Conservation (phyloP, 1,284 basidiomycete species). For the Ustilago vetiveriae region DNA sequence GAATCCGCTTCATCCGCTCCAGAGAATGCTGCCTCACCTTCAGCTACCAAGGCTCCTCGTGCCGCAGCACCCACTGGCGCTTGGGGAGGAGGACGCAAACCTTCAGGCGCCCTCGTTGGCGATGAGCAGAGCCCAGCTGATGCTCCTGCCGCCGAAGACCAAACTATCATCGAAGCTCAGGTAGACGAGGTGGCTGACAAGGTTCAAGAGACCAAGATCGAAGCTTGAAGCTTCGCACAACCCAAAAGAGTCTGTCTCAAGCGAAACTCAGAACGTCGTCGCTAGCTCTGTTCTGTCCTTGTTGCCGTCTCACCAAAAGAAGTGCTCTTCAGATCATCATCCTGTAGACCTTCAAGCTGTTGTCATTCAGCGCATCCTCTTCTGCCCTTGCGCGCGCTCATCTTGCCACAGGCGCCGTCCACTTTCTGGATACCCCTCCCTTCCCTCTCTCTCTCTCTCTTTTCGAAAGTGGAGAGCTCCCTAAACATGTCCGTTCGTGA, state of each 20-base stretch:
- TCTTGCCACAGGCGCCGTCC: background rate
- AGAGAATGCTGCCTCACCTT: slow-evolving; percentile 14
- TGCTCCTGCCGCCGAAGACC: slow-evolving; percentile 3
- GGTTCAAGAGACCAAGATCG: slow-evolving; percentile 39
- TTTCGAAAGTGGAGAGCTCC: slow-evolving; percentile 10
- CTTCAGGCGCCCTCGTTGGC: slow-evolving; percentile 51
- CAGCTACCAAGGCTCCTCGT: slow-evolving; percentile 29
- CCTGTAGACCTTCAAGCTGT: slow-evolving; percentile 21
- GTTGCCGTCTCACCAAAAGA: slow-evolving; percentile 20
- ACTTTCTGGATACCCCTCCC: slow-evolving; percentile 35
- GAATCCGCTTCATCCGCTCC: slow-evolving; percentile 15
- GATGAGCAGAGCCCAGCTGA: slow-evolving; percentile 18
- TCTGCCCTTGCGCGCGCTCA: slow-evolving; percentile 2
- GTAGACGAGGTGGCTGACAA: slow-evolving; percentile 45
- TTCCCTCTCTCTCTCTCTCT: slow-evolving; percentile 1
- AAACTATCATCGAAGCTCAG: slow-evolving; percentile 23
- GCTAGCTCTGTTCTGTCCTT: background rate
- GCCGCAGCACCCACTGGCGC: slow-evolving; percentile 50
- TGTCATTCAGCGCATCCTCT: slow-evolving; percentile 4
- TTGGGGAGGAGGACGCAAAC: slow-evolving; percentile 59
- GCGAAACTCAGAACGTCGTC: no score
- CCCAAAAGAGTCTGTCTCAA: background rate
- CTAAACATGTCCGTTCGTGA: slow-evolving; percentile 1
- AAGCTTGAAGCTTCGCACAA: slow-evolving; percentile 14
- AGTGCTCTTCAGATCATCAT: slow-evolving; percentile 9